These are phyloP conservation scores for Penicillium decumbens DNA, from an alignment of 2,329 filamentous ascomycete species.

Conservation along the genomic window DNA sequence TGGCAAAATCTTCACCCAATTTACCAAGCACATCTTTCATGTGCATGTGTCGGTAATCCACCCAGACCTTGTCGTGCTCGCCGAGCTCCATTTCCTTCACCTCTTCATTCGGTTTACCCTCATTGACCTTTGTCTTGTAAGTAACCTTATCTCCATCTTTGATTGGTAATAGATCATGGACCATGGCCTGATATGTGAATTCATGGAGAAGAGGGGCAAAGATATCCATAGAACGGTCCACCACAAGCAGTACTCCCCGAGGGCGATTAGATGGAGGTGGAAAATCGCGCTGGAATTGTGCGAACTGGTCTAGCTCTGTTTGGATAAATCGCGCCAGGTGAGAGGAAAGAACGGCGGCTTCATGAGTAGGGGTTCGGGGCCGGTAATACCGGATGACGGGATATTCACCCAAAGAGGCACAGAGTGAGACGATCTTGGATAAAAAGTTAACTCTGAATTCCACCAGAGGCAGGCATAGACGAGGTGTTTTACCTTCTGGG, in stretches of 20 bases:
- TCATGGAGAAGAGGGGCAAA: conserved; percentile 86
- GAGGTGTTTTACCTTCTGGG: conserved; percentile 66
- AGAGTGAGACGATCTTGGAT: conserved; percentile 71
- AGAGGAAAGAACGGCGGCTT: conserved; percentile 79
- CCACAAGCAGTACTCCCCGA: conserved; percentile 76
- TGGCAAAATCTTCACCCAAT: conserved; percentile 85
- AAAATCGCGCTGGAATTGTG: conserved; percentile 76
- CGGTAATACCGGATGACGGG: conserved; percentile 89
- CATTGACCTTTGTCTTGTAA: conserved; percentile 74
- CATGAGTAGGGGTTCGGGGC: conserved; percentile 69
- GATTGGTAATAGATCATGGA: conserved; percentile 84
- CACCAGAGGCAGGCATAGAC: conserved; percentile 4
- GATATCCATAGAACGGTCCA: conserved; percentile 89
- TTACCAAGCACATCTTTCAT: conserved; percentile 98
- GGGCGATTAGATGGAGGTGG: conserved; percentile 69
- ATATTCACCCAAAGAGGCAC: conserved; percentile 88
- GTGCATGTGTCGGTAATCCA: conserved; percentile 86
- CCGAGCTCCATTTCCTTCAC: conserved; percentile 86
- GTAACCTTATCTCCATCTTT: conserved; percentile 83
- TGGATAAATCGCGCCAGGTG: conserved; percentile 89
- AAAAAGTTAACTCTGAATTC: conserved; percentile 13
- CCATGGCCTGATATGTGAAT: conserved; percentile 98
- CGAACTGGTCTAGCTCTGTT: conserved; percentile 83
- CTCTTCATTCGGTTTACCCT: conserved; percentile 64
- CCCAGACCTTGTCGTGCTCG: conserved; percentile 92